Conservation (phyloP, 768 basidiomycete genomes). For the Termitomyces sp. region DNA sequence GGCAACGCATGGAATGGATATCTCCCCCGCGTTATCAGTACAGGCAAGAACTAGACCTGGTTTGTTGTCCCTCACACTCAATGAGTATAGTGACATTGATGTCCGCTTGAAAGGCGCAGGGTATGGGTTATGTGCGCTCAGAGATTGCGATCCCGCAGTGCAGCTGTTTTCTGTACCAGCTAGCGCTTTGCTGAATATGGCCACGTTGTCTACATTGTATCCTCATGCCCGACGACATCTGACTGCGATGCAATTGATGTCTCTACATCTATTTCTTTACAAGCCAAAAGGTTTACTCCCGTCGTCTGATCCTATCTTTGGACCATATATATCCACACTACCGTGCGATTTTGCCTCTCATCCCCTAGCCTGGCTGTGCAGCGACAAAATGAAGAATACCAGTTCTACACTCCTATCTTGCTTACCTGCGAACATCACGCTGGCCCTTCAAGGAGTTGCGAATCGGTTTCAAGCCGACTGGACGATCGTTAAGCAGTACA, state of each 20-base stretch:
- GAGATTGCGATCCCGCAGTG: slow-evolving; percentile 39
- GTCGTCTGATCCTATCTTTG: slow-evolving; percentile 52
- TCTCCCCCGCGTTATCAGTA: slow-evolving; percentile 37
- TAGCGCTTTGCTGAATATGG: slow-evolving; percentile 63
- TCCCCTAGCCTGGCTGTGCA: slow-evolving; percentile 74
- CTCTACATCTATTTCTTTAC: slow-evolving; percentile 75
- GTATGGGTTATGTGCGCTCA: slow-evolving; percentile 59
- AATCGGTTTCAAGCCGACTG: slow-evolving; percentile 57
- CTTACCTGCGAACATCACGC: slow-evolving; percentile 45
- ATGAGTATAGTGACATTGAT: neutral
- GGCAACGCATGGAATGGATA: slow-evolving; percentile 40
- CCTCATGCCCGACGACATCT: slow-evolving; percentile 32
- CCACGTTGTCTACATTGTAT: slow-evolving; percentile 62
- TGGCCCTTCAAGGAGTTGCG: slow-evolving; percentile 36
- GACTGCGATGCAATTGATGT: slow-evolving; percentile 70
- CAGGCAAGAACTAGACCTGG: slow-evolving; percentile 49
- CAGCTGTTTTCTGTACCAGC: slow-evolving; percentile 69
- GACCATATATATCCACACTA: slow-evolving; percentile 76
- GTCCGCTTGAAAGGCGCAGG: slow-evolving; percentile 45
- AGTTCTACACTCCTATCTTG: slow-evolving; percentile 29
- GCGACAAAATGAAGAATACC: slow-evolving; percentile 13
- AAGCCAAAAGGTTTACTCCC: slow-evolving; percentile 37
- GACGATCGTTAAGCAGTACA: slow-evolving; percentile 39
- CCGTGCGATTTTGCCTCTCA: slow-evolving; percentile 72
- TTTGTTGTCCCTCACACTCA: slow-evolving; percentile 22